phyloP scores from a whole-genome alignment of 2,329 filamentous ascomycete genomes.

The Annulohypoxylon truncatum region DNA sequence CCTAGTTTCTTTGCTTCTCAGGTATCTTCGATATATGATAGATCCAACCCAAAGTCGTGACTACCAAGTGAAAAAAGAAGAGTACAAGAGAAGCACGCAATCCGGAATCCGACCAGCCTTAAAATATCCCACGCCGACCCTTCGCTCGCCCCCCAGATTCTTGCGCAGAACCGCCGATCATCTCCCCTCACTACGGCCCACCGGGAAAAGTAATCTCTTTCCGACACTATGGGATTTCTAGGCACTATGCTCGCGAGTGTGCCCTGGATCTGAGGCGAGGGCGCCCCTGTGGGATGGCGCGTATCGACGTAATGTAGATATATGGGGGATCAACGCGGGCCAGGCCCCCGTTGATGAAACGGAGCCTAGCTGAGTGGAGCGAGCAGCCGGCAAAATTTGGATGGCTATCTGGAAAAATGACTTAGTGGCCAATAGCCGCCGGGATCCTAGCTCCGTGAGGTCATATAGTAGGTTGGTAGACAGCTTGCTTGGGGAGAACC shows the following conservation, averaged over 20 bases:
- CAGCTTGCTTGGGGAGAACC: neutral
- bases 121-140: slow-evolving; percentile 16
- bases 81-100: slow-evolving; percentile 21
- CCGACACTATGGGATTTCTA: slow-evolving; percentile 26
- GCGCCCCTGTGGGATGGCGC: slow-evolving; percentile 29
- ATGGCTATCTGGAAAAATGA: slow-evolving; percentile 39
- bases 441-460: slow-evolving; percentile 35
- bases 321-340: slow-evolving; percentile 28
- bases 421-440: slow-evolving; percentile 34
- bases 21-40: neutral
- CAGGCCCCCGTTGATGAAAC: slow-evolving; percentile 30
- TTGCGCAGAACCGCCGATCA: slow-evolving; percentile 15
- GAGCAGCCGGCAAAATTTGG: slow-evolving; percentile 35
- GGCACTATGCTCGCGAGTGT: slow-evolving; percentile 14
- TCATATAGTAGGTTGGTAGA: slow-evolving; percentile 23
- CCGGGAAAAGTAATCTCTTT: slow-evolving; percentile 31
- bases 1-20: neutral
- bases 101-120: slow-evolving; percentile 19
- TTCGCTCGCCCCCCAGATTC: neutral
- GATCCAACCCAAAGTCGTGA: neutral
- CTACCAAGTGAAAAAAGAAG: slow-evolving; percentile 1
- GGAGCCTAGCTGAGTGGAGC: slow-evolving; percentile 34
- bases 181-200: slow-evolving; percentile 27
- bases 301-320: slow-evolving; percentile 16
- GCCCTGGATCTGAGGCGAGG: slow-evolving; percentile 11